Base-by-base conservation (phyloP, 2,329 filamentous ascomycete genomes). In the Ustilaginoidea virens region DNA sequence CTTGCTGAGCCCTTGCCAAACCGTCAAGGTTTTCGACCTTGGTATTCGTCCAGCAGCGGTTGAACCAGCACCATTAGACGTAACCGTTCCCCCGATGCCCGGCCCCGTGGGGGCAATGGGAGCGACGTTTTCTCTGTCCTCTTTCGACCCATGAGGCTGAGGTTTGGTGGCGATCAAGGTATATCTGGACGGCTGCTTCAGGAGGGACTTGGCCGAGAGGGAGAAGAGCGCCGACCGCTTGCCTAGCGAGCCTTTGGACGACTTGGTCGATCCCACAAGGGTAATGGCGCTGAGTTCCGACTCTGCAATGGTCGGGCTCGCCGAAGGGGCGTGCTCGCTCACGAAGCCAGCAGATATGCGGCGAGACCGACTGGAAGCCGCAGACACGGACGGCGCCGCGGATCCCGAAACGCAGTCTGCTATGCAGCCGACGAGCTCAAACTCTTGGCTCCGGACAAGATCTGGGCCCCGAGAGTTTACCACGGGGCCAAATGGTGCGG, bases 1-100 rank as follows among this genome's bases (percentile, higher is more conserved):
- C 3, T 53, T 49, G 5, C 58, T 61, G 21, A 67, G 35, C 8
- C 53, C 61, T 5, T 58, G 57, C 8, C 67, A 39, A 2, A 60
- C 53, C 15, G 39, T 54, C 37, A 64, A 45, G 2, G 63, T 64
- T 16, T 51, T 49, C 5, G 61, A 63, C 32, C 51, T 63, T 6
- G 61, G 55, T 1, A 65, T 35, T 17, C 43, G n/a, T n/a, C n/a
- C n/a, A n/a, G n/a, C n/a, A n/a, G n/a, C n/a, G n/a, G n/a, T n/a
- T n/a, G n/a, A n/a, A n/a, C n/a, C n/a, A n/a, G n/a, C n/a, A n/a
- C n/a, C n/a, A n/a, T n/a, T n/a, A n/a, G n/a, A n/a, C n/a, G n/a
- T n/a, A n/a, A n/a, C n/a, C n/a, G n/a, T n/a, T n/a, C n/a, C n/a
- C n/a, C n/a, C n/a, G n/a, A n/a, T n/a, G n/a, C n/a, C n/a, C n/a